Percentiles rank a stretch among this genome's conserved stretches.
Conservation (phyloP, 371 early-diverging fungal species). For the Rhizopus stolonifer region DNA sequence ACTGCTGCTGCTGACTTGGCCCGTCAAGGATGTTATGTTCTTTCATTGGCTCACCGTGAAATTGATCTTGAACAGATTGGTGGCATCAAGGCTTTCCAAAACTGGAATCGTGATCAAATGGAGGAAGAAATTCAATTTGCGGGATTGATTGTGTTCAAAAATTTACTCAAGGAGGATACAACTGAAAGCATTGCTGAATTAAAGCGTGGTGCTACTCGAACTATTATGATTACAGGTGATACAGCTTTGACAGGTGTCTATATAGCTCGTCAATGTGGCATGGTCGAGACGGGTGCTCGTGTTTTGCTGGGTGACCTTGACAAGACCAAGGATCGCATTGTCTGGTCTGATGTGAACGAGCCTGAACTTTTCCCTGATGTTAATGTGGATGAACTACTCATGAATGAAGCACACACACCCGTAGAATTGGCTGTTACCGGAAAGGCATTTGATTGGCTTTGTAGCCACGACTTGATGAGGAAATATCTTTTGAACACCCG, state of each 20-base stretch:
- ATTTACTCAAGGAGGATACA: slow-evolving; percentile 83
- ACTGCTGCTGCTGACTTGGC: slow-evolving; percentile 57
- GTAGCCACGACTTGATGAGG: slow-evolving; percentile 42
- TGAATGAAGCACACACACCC: slow-evolving; percentile 32
- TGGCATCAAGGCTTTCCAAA: slow-evolving; percentile 39
- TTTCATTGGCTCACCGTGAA: slow-evolving; percentile 68
- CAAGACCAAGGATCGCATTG: slow-evolving; percentile 21
- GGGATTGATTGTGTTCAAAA: slow-evolving; percentile 84
- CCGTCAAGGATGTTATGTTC: slow-evolving; percentile 76
- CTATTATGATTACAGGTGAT: slow-evolving; percentile 95
- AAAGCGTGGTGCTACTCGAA: slow-evolving; percentile 71
- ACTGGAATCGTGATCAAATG: slow-evolving; percentile 62
- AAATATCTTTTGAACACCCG: slow-evolving; percentile 55
- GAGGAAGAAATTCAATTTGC: slow-evolving; percentile 66
- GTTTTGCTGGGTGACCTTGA: slow-evolving; percentile 57
- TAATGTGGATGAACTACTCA: slow-evolving; percentile 34
- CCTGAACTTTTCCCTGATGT: slow-evolving; percentile 34
- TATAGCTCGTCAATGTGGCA: slow-evolving; percentile 79
- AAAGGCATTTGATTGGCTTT: slow-evolving; percentile 63
- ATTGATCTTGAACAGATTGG: slow-evolving; percentile 39
- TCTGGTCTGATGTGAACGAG: slow-evolving; percentile 60
- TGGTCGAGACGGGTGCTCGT: slow-evolving; percentile 46
- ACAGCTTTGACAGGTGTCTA: slow-evolving; percentile 86
- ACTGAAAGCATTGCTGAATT: slow-evolving; percentile 70
- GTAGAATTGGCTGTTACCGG: slow-evolving; percentile 74